Base-by-base conservation (phyloP, 805 yeast species). In the Candida ficus region DNA sequence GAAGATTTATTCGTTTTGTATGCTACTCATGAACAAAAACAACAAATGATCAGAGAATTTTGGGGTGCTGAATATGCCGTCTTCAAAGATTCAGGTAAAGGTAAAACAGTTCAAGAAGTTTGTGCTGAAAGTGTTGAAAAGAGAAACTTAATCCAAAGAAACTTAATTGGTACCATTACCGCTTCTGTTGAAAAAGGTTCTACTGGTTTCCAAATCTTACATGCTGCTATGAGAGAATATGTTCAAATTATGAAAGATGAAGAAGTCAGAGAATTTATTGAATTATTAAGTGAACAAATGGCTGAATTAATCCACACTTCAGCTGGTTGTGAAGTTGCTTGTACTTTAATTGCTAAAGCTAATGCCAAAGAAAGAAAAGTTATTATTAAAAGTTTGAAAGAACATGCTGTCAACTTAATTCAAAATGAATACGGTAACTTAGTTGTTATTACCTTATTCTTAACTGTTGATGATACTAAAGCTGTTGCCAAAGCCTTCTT, bases 21-120 rank as follows among this genome's bases (percentile, higher is more conserved):
- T 62, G 78, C 96, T 10, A 78, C 88, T 19, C 75, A 83, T 23
- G 86, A 81, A 47, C 98, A 91, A 65, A 85, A 78, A 62, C 76
- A 78, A 41, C 96, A 87, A 64, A 90, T 91, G 84, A 78, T 91
- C 50, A 79, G 93, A 64, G 99, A 91, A 66, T 91, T 91, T 60
- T 91, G 95, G 88, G 99, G 98, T 40, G 76, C 96, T 11, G 95
- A 88, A 65, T 91, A 83, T 61, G 96, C 96, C 17, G 80, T 87
- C 11, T 91, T 91, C 69, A 80, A 76, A 62, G 91, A 87, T 38
- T 70, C 80, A 10, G 89, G 84, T 33, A 72, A 74, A 45, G 76
- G 71, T 38, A 72, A 79, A 56, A 66, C 75, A 12, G 74, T 91
- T 38, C 68, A 73, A 43, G 90, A 87, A 37, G 78, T 85, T 32